Base-by-base conservation (phyloP, 768 basidiomycete species). In the Phlebiopsis gigantea region DNA sequence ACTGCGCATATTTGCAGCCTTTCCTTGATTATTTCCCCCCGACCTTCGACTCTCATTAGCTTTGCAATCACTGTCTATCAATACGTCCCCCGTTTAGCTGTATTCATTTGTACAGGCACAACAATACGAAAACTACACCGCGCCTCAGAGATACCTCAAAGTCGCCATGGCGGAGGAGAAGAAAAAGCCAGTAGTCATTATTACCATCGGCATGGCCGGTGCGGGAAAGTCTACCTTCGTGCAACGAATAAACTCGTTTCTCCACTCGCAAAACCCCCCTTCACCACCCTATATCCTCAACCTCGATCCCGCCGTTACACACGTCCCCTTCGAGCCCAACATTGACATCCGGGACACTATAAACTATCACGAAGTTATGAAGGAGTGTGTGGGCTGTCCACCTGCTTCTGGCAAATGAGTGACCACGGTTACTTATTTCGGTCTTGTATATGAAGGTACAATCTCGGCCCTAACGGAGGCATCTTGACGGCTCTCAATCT, bases 311-410 rank as follows among this genome's bases (percentile, higher is more conserved):
- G 97, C 97, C 1, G 96, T 98, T 2, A 79, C 89, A 7, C 87
- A 87, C 57, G 79, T 93, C 41, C 93, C 95, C 2, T 99, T 93
- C 67, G 92, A 94, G 57, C 85, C 95, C 25, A 98, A 98, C 69
- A 98, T 99, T 59, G 97, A 99, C 70, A 98, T 99, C 51, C 76
- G 97, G 60, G 97, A 99, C 71, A 99, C 97, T 10, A 85, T 99
- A 21, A 90, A 98, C 69, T 99, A 98, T 72, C 83, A 88, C 61
- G 90, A 99, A 72, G 96, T 99, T 64, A 99, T 99, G 97, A 95
- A 97, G 82, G 94, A 98, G 93, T 97, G 78, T 77, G 88, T 86
- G 63, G 66, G 66, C 58, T 53, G 68, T 66, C 63, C 63, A 59
- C 54, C 51, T 57, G 54, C 55, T 59, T 55, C 15, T 31, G 28